Base-by-base conservation (phyloP, 768 basidiomycete genomes). In the Lentinula boryana region DNA sequence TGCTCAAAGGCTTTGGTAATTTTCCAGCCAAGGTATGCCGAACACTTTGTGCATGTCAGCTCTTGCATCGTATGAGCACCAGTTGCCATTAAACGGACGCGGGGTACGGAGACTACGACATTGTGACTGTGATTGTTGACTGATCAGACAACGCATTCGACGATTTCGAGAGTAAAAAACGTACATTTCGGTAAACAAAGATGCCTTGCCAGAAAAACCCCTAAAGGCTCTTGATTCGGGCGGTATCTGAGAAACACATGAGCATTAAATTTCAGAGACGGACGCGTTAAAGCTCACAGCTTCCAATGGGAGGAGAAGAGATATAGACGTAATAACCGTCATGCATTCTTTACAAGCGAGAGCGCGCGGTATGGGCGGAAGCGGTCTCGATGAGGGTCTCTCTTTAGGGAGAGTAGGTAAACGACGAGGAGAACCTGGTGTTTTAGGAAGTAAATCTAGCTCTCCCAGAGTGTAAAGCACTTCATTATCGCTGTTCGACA, bases 21-120 rank as follows among this genome's bases (percentile, higher is more conserved):
- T 68, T 83, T 82, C 83, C 83, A 87, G 12, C 86, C 86, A n/a
- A 86, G 73, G 66, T 82, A 83, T 9, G 74, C 63, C 35, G 75
- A 73, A 66, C 84, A 85, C 5, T 71, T 72, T 5, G 74, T 69
- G 68, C 85, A 86, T 16, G 73, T 72, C 32, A 83, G 76, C 68
- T 85, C 81, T 67, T 82, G 79, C 75, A 84, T 81, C 13, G 82
- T 84, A 65, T 86, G 84, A 18, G 84, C 84, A 31, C 86, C 85
- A 8, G 84, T 84, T 44, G 74, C 76, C 84, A 87, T 85, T 32
- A 87, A 76, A 60, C 82, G 81, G 27, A 84, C 78, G 35, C 75
- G 75, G 9, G 83, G 78, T 27, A 72, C 71, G 13, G 75, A 73
- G 6, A 80, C 69, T 4, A 69, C 69, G 52, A 82, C 74, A 68